A percentile compares a stretch with the other conserved stretches of the same genome.
phyloP scores from a whole-genome alignment of 139 green algal genomes.

The Chlamydomonas applanata region DNA sequence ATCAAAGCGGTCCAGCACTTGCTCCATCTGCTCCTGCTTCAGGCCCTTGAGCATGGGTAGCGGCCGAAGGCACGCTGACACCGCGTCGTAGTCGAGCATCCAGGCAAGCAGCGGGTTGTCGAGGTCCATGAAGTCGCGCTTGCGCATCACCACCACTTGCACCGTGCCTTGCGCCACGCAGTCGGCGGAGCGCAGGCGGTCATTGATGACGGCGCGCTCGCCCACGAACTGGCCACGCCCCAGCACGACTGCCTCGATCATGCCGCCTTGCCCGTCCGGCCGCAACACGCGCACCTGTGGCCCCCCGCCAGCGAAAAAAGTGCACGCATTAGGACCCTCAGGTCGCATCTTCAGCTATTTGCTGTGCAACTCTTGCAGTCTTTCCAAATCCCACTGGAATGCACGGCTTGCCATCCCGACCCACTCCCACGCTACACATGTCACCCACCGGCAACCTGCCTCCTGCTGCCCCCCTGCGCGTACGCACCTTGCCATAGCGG shows the following conservation, averaged over 20 bases:
- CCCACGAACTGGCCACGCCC: constrained; percentile 72
- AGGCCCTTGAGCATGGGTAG: constrained; percentile 47
- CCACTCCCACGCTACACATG: background rate
- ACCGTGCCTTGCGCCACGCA: constrained; percentile 67
- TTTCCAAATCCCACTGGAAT: too few species aligned
- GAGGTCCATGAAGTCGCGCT: constrained; percentile 74
- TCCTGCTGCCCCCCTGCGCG: background rate
- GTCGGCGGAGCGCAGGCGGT: constrained; percentile 66
- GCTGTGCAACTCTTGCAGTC: too few species aligned
- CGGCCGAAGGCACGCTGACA: constrained; percentile 30
- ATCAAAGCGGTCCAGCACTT: constrained; percentile 66
- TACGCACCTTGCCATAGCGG: constrained; percentile 64
- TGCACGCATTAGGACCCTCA: too few species aligned
- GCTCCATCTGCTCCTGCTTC: constrained; percentile 65
- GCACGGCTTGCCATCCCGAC: background rate
- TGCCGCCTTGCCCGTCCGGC: constrained; percentile 50
- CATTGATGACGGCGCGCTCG: constrained; percentile 74
- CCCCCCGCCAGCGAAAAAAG: too few species aligned
- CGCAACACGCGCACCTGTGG: constrained; percentile 55
- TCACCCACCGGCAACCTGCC: background rate
- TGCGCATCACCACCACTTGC: constrained; percentile 70
- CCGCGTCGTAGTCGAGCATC: constrained; percentile 77
- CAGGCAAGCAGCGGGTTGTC: constrained; percentile 75
- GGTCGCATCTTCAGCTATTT: too few species aligned
- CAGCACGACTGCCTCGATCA: constrained; percentile 56